A percentile compares a stretch with the other conserved stretches of the same genome.
These are phyloP conservation scores for Leccinum obscurum DNA, from an alignment of 768 basidiomycete species.

Conservation along the genomic window DNA sequence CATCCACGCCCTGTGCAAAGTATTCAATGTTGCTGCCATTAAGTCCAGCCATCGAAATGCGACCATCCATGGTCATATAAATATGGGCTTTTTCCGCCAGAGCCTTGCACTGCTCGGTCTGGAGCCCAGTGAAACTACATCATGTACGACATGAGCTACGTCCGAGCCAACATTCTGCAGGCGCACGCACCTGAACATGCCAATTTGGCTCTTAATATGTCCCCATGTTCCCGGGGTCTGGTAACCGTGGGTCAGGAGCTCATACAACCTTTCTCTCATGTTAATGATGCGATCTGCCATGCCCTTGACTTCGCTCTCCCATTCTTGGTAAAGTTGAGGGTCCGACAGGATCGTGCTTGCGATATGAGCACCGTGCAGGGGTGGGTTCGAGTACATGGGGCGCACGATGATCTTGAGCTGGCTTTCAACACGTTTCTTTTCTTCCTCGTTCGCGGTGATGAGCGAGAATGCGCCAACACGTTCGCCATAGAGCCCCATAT, in stretches of 20 bases:
- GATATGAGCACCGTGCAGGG: conserved; percentile 84
- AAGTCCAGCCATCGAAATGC: conserved; percentile 92
- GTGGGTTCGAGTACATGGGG: conserved; percentile 98
- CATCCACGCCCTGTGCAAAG: conserved; percentile 85
- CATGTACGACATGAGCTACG: conserved; percentile 5
- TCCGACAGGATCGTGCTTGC: conserved; percentile 82
- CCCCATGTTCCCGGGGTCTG: conserved; percentile 94
- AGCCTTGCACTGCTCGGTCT: conserved; percentile 72
- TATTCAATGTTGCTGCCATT: conserved; percentile 84
- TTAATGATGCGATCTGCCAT: conserved; percentile 96
- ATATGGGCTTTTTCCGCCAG: conserved; percentile 88
- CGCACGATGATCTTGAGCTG: conserved; percentile 95
- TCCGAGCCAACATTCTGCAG: not conserved
- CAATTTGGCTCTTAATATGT: conserved; percentile 94
- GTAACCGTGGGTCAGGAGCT: conserved; percentile 69
- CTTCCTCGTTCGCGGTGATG: conserved; percentile 63
- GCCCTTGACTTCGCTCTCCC: conserved; percentile 89
- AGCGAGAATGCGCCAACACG: conserved; percentile 97
- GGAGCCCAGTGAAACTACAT: conserved; percentile 82
- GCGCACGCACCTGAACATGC: conserved; percentile 87
- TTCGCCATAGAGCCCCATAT: conserved; percentile 99
- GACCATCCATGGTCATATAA: conserved; percentile 93
- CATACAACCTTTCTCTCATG: conserved; percentile 86
- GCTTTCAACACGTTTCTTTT: conserved; percentile 85
- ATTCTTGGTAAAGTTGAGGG: conserved; percentile 73